Conservation (phyloP, 768 basidiomycete genomes). For the Hypsizygus marmoreus region DNA sequence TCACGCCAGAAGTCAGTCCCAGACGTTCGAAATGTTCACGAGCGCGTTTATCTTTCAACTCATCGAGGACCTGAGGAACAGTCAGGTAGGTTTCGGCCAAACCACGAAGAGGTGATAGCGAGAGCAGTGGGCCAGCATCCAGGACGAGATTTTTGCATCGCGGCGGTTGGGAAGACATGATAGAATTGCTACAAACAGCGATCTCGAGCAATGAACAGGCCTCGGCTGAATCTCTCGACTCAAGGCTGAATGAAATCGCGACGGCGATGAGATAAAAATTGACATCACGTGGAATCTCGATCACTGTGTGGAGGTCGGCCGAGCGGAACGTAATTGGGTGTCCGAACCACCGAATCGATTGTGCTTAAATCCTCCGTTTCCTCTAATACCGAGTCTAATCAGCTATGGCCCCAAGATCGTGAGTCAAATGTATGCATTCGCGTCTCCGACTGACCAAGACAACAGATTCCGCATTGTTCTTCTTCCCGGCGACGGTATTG, state of each 20-base stretch:
- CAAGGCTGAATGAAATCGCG: conserved; percentile 6
- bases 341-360: conserved; percentile 17
- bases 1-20: conserved; percentile 73
- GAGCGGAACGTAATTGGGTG: conserved; percentile 14
- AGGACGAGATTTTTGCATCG: conserved; percentile 82
- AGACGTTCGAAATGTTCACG: conserved; percentile 84
- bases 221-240: neutral
- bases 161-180: conserved; percentile 29
- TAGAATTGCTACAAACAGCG: neutral
- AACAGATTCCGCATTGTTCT: conserved; percentile 88
- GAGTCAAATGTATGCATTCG: conserved; percentile 6
- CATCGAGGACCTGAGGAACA: conserved; percentile 86
- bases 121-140: conserved; percentile 92
- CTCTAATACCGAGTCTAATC: conserved; percentile 1
- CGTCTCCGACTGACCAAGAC: conserved; percentile 1
- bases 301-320: conserved; percentile 10
- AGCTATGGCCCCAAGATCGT: conserved; percentile 54
- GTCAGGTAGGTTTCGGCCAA: conserved; percentile 85
- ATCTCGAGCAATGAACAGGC: neutral
- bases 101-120: conserved; percentile 86
- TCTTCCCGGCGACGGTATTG: conserved; percentile 97
- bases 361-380: conserved; percentile 9
- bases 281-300: conserved; percentile 18
- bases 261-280: conserved; percentile 19
- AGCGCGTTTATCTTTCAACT: conserved; percentile 87